Base-by-base conservation (phyloP, 129 eudicot genomes). In the Cynara cardunculus region DNA sequence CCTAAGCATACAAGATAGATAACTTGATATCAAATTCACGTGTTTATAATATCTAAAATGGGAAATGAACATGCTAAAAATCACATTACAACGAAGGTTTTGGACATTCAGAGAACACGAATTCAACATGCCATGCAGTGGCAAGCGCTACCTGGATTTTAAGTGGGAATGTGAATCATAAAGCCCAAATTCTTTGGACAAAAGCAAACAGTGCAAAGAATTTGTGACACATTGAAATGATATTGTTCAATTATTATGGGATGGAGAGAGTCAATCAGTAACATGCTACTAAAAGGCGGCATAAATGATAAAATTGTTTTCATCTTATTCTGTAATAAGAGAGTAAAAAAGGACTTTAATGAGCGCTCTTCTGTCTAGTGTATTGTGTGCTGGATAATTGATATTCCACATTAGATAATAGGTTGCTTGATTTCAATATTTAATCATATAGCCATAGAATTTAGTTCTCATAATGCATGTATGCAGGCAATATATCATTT, bases 1-100 rank as follows among this genome's bases (percentile, higher is more conserved):
- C 96, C 98, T 94, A 84, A 79, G 6, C 35, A 65, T 37, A 71
- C 61, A 71, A 25, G 56, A 21, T 14, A 28, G 7, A 14, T 25
- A 56, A 69, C 27, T 39, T 25, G 28, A 69, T 73, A 32, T 53
- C 65, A 76, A 11, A 80, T 53, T 37, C 37, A 69, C 62, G 32
- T 32, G 25, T 64, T 19, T 7, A 32, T 12, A 21, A 82, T 24
- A 49, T 22, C n/a, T 32, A 59, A 21, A 30, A 49, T 13, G 39
- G 32, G 24, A 1, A 27, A 70, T 14, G 3, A 28, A 0, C 34
- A 61, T 32, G 34, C 80, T 31, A n/a, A 62, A 24, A 53, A 19
- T 62, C 5, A 3, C 28, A 62, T 24, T 62, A 9, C 28, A 62
- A 19, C 4, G 35, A 76, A 62, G 35, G 66, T 53, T 7, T 27